Evolutionary conservation across 805 yeast genomes (phyloP), one percentile per base, ranked within the genome.

Genomic region (Yamadazyma endophytica): DNA sequence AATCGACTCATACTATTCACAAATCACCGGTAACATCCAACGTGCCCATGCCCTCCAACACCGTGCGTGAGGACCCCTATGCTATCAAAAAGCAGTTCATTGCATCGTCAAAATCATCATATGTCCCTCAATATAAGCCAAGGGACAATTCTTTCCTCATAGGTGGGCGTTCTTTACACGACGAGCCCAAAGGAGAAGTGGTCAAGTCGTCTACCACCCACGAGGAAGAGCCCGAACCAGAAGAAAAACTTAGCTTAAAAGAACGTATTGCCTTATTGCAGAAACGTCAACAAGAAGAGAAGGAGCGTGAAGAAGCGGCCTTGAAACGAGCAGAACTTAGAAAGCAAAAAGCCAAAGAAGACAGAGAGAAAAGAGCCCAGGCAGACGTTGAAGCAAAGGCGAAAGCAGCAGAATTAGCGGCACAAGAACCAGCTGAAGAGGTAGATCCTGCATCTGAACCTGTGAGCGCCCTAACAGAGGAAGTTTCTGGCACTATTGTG

Each of bases 251-350:
- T 64, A 81, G 94, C 35, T 64, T 90, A 46, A 82, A 82, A 51
- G 97, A 92, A 46, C 73, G 97, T 43, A 87, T 90, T 51, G 86
- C 87, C 4, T 48, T 85, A 48, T 65, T 90, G 30, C 95, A 89
- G 53, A 75, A 85, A 49, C 78, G 79, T 36, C 96, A 86, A 50
- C 75, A 74, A 37, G 83, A 82, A 49, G 94, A 86, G 46, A 84
- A 81, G 13, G 90, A 81, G 38, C 64, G 77, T 35, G 89, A 77
- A 42, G 81, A 77, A 3, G 73, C 73, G 3, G 75, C 80, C 6
- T 43, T 70, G 48, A 71, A 68, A 44, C 72, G 70, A 47, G 68
- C 67, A 35, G 70, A 67, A 35, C 73, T 66, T 50, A 69, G 70
- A 52, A 76, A 75, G 50, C 66, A 59, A 42, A 61, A 66, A 39